phyloP scores from a whole-genome alignment of 1,284 basidiomycete species.

The Fomitopsis schrenkii region DNA sequence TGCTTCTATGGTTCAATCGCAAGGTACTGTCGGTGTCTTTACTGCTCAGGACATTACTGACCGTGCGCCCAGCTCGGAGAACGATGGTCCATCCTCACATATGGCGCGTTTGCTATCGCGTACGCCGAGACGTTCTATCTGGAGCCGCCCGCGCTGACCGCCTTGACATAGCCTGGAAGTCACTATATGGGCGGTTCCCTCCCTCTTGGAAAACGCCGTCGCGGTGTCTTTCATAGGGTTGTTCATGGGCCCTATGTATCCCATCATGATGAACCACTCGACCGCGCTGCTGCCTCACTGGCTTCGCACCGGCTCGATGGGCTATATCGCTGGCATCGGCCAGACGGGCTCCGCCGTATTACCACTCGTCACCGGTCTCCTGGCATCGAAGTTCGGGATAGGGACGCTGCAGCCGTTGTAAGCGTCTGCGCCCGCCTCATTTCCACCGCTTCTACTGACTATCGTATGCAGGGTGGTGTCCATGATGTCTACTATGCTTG shows the following conservation, averaged over 20 bases:
- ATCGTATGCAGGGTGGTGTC: conserved; percentile 16
- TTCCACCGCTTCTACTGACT: conserved; percentile 31
- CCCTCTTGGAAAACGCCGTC: conserved; percentile 46
- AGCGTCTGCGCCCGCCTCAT: conserved; percentile 35
- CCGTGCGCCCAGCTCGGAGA: conserved; percentile 44
- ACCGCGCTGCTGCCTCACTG: conserved; percentile 43
- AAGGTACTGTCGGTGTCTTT: conserved; percentile 30
- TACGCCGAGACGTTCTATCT: conserved; percentile 23
- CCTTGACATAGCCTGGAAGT: conserved; percentile 42
- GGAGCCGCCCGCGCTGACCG: conserved; percentile 2
- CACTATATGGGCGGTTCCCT: conserved; percentile 60
- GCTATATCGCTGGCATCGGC: conserved; percentile 52
- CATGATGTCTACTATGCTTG: conserved; percentile 28
- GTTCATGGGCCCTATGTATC: conserved; percentile 47
- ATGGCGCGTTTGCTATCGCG: conserved; percentile 49
- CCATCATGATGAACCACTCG: conserved; percentile 48
- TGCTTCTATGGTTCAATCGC: conserved; percentile 55
- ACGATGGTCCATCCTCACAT: conserved; percentile 47
- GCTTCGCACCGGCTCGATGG: conserved; percentile 49
- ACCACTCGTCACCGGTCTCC: conserved; percentile 53
- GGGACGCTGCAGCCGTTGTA: conserved; percentile 51
- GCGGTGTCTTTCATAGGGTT: conserved; percentile 52
- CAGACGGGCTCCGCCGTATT: conserved; percentile 48
- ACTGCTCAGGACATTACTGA: neutral
- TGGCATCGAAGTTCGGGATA: conserved; percentile 49